Base-by-base conservation (phyloP, 371 early-diverging fungal genomes). In the Mucor piriformis region DNA sequence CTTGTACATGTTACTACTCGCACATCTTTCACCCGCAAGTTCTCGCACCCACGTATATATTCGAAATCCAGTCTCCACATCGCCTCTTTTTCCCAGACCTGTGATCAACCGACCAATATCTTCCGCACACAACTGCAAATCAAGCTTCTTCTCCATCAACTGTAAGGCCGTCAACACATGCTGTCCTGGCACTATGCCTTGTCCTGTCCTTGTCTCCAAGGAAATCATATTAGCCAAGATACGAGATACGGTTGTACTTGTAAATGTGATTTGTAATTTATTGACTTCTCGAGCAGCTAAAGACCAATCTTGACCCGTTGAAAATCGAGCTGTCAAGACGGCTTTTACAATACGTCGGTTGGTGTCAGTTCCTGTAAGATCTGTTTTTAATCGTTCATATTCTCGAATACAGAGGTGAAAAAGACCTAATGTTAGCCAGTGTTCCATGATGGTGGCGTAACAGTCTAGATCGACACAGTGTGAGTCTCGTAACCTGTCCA, bases 291-390 rank as follows among this genome's bases (percentile, higher is more conserved):
- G 24, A 13, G 7, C 21, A 12, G 4, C 11, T 10, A 3, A 16
- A 13, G 18, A 13, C 32, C 23, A 12, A 21, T 32, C 29, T 15
- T 33, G n/a, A 3, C 50, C 42, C 0, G 27, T 25, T n/a, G 68
- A 57, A 53, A 62, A 18, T 15, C 33, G 8, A 15, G 70, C 62
- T 16, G 59, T 48, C 6, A 74, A 40, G 2, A 66, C 13, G 0
- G 66, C 61, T 46, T 73, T 73, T 7, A 73, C 57, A 13, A 76
- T 50, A 21, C 72, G 71, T 35, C 74, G 60, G 34, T 76, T 29
- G 6, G 29, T 29, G 6, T 0, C 8, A 8, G 29, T 29, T 4
- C 29, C 29, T 29, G 4, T 29, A 4, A 6, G 6, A 6, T 8
- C 8, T 29, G 29, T 29, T 29, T 29, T 29, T 29, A 29, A 29